Evolutionary conservation across 495 filamentous ascomycete species (phyloP).

Genomic region (Neurospora discreta): DNA sequence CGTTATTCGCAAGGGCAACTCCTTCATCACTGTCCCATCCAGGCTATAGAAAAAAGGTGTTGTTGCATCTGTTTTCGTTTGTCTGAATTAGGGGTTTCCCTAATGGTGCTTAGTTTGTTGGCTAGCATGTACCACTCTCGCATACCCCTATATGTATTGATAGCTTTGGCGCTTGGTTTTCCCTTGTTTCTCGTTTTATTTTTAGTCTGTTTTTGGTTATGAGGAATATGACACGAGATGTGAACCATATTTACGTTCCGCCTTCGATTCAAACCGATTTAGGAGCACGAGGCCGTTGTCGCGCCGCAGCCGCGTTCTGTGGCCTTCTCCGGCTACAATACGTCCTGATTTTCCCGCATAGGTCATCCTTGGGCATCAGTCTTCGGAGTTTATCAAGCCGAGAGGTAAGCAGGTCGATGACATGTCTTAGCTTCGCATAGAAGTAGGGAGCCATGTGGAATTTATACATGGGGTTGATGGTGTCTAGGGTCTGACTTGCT

Average conservation of each 20-base stretch:
- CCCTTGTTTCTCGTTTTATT: neutral
- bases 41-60: slow-evolving; percentile 7
- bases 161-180: neutral
- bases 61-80: neutral
- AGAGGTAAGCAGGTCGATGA: neutral
- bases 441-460: neutral
- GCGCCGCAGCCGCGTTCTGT: neutral
- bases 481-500: neutral
- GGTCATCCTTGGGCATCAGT: neutral
- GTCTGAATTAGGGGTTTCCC: neutral
- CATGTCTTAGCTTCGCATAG: neutral
- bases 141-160: neutral
- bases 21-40: slow-evolving; percentile 2
- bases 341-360: neutral
- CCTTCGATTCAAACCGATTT: neutral
- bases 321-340: neutral
- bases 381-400: neutral
- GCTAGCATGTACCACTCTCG: neutral
- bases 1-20: slow-evolving; percentile 15
- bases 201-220: neutral
- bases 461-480: neutral
- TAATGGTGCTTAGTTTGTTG: neutral
- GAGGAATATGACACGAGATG: neutral
- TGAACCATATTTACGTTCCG: neutral
- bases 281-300: neutral